Percentiles rank a stretch among this genome's conserved stretches.
These are phyloP conservation scores for Adansonia rubrostipa DNA, from an alignment of 441 rosid species.

Conservation along the genomic window DNA sequence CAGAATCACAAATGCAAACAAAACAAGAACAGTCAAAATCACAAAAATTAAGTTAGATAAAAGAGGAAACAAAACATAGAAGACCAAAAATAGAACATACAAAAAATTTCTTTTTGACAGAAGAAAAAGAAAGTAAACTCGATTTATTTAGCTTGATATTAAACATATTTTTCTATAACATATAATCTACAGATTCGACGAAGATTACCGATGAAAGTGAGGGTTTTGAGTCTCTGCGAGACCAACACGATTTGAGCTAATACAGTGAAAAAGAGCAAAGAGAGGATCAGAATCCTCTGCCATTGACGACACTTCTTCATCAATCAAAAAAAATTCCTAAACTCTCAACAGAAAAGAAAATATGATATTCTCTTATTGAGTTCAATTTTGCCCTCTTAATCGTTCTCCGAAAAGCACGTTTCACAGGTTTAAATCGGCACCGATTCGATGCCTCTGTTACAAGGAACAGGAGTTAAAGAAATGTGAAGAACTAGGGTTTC, in stretches of 20 bases:
- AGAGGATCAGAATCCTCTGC: conserved; percentile 88
- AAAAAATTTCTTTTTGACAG: background rate
- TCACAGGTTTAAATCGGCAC: conserved; percentile 33
- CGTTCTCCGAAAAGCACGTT: conserved; percentile 47
- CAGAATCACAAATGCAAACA: conserved; percentile 31
- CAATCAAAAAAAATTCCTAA: conserved; percentile 33
- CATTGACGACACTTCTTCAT: conserved; percentile 74
- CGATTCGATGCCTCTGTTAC: conserved; percentile 42
- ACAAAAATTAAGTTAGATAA: conserved; percentile 20
- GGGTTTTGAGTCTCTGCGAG: conserved; percentile 52
- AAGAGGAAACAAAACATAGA: conserved; percentile 19
- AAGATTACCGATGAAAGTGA: conserved; percentile 60
- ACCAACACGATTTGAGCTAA: conserved; percentile 72
- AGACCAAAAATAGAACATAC: background rate
- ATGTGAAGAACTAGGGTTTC: conserved; percentile 45
- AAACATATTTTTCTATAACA: background rate
- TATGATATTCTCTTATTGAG: conserved; percentile 18
- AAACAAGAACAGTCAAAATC: conserved; percentile 34
- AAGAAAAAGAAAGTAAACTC: background rate
- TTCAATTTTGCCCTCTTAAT: conserved; percentile 31
- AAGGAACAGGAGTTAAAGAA: conserved; percentile 28
- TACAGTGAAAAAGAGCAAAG: conserved; percentile 67
- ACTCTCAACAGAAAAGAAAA: background rate
- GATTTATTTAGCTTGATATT: background rate
- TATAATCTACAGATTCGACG: background rate